phyloP scores from a whole-genome alignment of 1,139 yeast genomes.

The Debaryomyces fabryi region DNA sequence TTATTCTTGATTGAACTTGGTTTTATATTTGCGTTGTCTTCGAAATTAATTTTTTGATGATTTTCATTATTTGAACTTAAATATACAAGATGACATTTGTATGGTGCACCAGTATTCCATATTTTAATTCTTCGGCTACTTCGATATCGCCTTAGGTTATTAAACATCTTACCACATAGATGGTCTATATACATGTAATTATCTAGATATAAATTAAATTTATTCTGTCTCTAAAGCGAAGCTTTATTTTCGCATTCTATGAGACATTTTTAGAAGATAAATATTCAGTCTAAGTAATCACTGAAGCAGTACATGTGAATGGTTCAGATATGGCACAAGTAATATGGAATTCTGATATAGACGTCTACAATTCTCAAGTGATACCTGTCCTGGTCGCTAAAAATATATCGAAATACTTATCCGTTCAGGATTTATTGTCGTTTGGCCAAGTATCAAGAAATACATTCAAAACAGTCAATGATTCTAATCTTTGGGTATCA shows the following conservation, averaged over 20 bases:
- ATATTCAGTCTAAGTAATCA: neutral
- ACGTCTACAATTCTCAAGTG: conserved; percentile 46
- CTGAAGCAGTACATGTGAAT: neutral
- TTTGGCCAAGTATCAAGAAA: conserved; percentile 43
- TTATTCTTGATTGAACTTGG: conserved; percentile 8
- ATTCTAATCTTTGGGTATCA: conserved; percentile 53
- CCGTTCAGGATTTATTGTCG: conserved; percentile 38
- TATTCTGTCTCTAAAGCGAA: neutral
- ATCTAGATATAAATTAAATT: neutral
- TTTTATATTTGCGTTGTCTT: conserved; percentile 7
- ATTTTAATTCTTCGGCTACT: conserved; percentile 7
- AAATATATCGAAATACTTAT: conserved; percentile 37
- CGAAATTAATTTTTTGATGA: conserved; percentile 7
- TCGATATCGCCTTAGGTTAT: conserved; percentile 9
- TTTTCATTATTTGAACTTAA: neutral
- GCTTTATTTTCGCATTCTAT: conserved; percentile 5
- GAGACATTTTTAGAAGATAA: conserved; percentile 6
- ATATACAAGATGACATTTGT: neutral
- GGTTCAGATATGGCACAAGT: conserved; percentile 42
- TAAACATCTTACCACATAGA: conserved; percentile 10
- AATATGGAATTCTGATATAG: conserved; percentile 52
- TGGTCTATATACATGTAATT: conserved; percentile 3
- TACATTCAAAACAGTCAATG: conserved; percentile 38
- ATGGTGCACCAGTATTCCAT: neutral
- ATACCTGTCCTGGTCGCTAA: conserved; percentile 45